phyloP scores from a whole-genome alignment of 805 yeast species.

The Yarrowia porcina region DNA sequence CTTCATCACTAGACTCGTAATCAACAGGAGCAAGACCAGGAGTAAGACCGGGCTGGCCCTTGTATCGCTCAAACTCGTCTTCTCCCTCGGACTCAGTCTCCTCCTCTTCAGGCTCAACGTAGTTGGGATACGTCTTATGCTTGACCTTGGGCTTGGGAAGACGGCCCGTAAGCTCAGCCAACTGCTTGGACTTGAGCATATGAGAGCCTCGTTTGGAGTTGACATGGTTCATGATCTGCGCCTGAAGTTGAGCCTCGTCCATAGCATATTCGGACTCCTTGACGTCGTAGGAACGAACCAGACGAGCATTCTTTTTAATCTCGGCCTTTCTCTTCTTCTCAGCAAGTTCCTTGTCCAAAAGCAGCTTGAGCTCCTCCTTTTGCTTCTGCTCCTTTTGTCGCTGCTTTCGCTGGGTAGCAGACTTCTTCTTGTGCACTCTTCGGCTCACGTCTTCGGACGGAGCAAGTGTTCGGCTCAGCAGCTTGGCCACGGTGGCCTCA shows the following conservation, averaged over 20 bases:
- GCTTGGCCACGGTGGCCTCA: slow-evolving; percentile 21
- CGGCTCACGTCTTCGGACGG: slow-evolving; percentile 8
- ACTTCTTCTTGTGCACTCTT: slow-evolving; percentile 21
- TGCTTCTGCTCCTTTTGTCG: slow-evolving; percentile 3
- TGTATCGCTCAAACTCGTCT: slow-evolving; percentile 20
- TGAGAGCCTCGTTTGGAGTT: slow-evolving; percentile 5
- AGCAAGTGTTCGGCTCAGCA: slow-evolving; percentile 17
- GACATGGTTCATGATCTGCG: slow-evolving; percentile 4
- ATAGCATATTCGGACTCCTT: slow-evolving; percentile 17
- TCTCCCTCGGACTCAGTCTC: slow-evolving; percentile 8
- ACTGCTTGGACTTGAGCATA: slow-evolving; percentile 11
- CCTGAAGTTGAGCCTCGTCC: slow-evolving; percentile 15
- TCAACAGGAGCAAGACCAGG: slow-evolving; percentile 36
- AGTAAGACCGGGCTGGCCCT: slow-evolving; percentile 30
- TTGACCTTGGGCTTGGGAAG: neutral
- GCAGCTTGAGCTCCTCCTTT: slow-evolving; percentile 8
- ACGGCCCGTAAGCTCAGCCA: neutral
- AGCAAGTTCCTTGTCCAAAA: slow-evolving; percentile 13
- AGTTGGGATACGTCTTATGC: slow-evolving; percentile 17
- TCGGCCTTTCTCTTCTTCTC: slow-evolving; percentile 7
- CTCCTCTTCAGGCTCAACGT: slow-evolving; percentile 16
- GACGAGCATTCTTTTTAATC: slow-evolving; percentile 7
- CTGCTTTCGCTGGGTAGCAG: slow-evolving; percentile 17
- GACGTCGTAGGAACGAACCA: slow-evolving; percentile 1
- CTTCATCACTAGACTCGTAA: slow-evolving; percentile 30